Evolutionary conservation across 106 monocot species (phyloP), one percentile per base, ranked within the genome.

Genomic region (Hemerocallis citrina): DNA sequence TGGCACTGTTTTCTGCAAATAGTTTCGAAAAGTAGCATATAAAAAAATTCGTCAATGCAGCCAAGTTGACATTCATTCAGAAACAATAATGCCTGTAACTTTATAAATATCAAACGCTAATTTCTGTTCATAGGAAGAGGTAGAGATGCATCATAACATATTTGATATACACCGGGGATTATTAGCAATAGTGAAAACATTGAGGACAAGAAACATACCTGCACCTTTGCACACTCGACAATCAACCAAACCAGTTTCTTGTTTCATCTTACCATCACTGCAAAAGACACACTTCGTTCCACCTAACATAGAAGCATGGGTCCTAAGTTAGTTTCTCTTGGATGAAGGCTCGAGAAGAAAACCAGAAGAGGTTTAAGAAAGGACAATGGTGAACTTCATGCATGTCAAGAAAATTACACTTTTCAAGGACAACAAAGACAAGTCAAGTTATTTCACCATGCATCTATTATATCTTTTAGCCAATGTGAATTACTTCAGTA

Each of bases 271-370:
- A 24, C 94, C 94, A 71, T 86, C 72, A 40, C 7, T 75, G 49
- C 94, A 94, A 37, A 94, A 94, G 8, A 94, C 83, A 47, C 94
- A 94, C 61, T 85, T 93, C 29, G 84, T 93, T 17, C 89, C 93
- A 68, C 89, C 89, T 85, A 51, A 36, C 52, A 25, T 13, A 61
- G 35, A 25, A 57, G 43, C 50, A 40, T 22, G 36, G 0, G 20
- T 57, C 57, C 22, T 21, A 4, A 57, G 1, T 57, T 20, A 57
- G 35, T 12, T 9, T 9, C 57, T 4, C 35, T 16, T 36, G 7
- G 29, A 1, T 31, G 54, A 31, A 32, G 54, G 20, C 29, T 54
- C 15, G 0, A 54, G n/a, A n/a, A n/a, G n/a, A n/a, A n/a, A n/a
- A n/a, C n/a, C n/a, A n/a, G n/a, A n/a, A n/a, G n/a, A n/a, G n/a